Conservation (phyloP, 2,329 filamentous ascomycete genomes). For the Ceratocystis albifundus region DNA sequence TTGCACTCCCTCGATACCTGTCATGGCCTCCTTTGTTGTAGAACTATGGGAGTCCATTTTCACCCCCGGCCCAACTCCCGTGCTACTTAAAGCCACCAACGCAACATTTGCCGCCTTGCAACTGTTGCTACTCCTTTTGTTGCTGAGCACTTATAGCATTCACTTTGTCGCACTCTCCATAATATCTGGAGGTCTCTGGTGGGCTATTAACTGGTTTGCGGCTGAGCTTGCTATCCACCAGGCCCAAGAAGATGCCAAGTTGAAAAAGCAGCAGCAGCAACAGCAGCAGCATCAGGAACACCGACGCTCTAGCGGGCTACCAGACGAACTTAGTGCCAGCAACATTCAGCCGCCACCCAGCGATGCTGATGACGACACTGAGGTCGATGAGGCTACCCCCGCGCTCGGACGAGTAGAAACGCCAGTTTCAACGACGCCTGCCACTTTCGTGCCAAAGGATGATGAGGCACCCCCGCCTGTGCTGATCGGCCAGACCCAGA, state of each 20-base stretch:
- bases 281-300: constrained; percentile 28
- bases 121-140: constrained; percentile 59
- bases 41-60: constrained; percentile 89
- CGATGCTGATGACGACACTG: constrained; percentile 38
- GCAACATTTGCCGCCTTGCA: constrained; percentile 78
- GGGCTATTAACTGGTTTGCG: constrained; percentile 94
- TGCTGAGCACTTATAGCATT: constrained; percentile 71
- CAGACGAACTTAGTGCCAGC: constrained; percentile 26
- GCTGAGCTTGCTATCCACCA: constrained; percentile 44
- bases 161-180: constrained; percentile 77
- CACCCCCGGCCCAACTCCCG: constrained; percentile 78
- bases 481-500: not conserved
- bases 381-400: constrained; percentile 36
- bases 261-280: constrained; percentile 26
- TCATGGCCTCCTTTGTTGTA: constrained; percentile 52
- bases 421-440: not conserved
- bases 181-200: constrained; percentile 76
- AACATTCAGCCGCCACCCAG: constrained; percentile 26
- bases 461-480: not conserved
- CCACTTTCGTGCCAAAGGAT: constrained; percentile 20
- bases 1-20: constrained; percentile 5
- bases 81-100: constrained; percentile 82
- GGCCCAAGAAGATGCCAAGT: constrained; percentile 31
- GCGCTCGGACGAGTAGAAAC: constrained; percentile 24
- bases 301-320: not conserved